These are phyloP conservation scores for Yarrowia galli DNA, from an alignment of 1,139 yeast genomes.

Conservation along the genomic window DNA sequence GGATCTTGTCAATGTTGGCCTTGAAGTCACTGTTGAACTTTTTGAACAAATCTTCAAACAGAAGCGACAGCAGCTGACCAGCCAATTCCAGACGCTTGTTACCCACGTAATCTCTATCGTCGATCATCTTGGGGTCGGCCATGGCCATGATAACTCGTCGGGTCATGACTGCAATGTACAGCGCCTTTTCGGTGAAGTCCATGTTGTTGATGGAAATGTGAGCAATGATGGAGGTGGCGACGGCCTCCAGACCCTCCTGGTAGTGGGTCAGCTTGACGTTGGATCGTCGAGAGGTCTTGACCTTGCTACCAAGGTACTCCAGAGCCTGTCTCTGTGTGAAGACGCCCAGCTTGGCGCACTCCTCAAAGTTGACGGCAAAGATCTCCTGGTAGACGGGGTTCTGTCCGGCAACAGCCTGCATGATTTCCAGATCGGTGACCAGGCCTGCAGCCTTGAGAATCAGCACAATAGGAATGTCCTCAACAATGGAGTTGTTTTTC, in stretches of 20 bases:
- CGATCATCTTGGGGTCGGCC: slow-evolving; percentile 93
- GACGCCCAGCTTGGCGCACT: slow-evolving; percentile 83
- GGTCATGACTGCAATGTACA: slow-evolving; percentile 95
- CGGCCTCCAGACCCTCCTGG: slow-evolving; percentile 97
- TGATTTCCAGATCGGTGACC: slow-evolving; percentile 88
- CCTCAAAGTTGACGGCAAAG: slow-evolving; percentile 92
- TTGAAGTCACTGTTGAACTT: slow-evolving; percentile 95
- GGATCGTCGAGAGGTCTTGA: slow-evolving; percentile 87
- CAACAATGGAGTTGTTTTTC: slow-evolving; percentile 93
- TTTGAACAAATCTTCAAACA: slow-evolving; percentile 95
- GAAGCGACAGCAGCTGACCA: slow-evolving; percentile 92
- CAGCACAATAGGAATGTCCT: slow-evolving; percentile 93
- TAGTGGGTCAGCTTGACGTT: slow-evolving; percentile 76
- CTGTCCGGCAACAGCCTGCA: slow-evolving; percentile 92
- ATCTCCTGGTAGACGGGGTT: slow-evolving; percentile 88
- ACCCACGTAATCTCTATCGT: slow-evolving; percentile 98
- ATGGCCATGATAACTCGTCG: slow-evolving; percentile 95
- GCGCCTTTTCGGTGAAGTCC: slow-evolving; percentile 91
- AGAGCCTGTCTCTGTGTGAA: slow-evolving; percentile 95
- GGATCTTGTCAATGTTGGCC: slow-evolving; percentile 89
- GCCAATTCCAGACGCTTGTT: slow-evolving; percentile 96
- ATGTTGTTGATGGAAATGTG: slow-evolving; percentile 86
- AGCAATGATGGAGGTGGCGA: slow-evolving; percentile 95
- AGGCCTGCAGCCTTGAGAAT: slow-evolving; percentile 96
- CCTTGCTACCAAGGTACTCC: slow-evolving; percentile 87